Evolutionary conservation across 371 early-diverging fungal species (phyloP), one percentile per base, ranked within the genome.

Genomic region (Mucor circinelloides): DNA sequence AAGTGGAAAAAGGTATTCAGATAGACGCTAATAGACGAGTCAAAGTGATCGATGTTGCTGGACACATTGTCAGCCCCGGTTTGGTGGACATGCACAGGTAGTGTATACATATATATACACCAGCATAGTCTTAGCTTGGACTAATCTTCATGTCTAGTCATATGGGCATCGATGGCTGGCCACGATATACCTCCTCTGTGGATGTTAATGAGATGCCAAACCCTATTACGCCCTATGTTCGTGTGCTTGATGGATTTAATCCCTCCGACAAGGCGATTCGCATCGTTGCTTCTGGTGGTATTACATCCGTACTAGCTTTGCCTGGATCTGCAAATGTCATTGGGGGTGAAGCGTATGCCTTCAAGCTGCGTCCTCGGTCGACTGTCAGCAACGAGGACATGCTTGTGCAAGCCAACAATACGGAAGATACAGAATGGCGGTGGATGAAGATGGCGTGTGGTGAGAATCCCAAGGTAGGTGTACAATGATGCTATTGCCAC

Each of bases 381-480:
- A 87, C 83, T 3, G 68, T 85, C 32, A 80, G 82, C 58, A 85
- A 77, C 27, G 90, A 89, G 32, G 89, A 89, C 58, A 88, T 91
- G 89, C 74, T 85, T 21, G 80, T 90, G 31, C 81, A 89, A 72
- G 76, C 85, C 25, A 84, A 83, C 55, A 60, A 63, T 9, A 59
- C 59, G 6, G 44, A 60, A 19, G 70, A 70, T 42, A 64, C 40
- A 2, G 68, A 71, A 40, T 88, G 90, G 89, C 72, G 92, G 50
- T 93, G 84, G 77, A 88, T 92, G 89, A 93, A 93, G 44, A 89
- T 91, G 88, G 92, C 93, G 9, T 91, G 90, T 58, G 93, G 93
- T n/a, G 93, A 93, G 77, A 93, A 92, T 75, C 87, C 90, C 28
- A 93, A 92, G 80, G 68, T 79, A n/a, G n/a, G 2, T n/a, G 17